phyloP scores from a whole-genome alignment of 306 rosid species.

The Oemleria cerasiformis region DNA sequence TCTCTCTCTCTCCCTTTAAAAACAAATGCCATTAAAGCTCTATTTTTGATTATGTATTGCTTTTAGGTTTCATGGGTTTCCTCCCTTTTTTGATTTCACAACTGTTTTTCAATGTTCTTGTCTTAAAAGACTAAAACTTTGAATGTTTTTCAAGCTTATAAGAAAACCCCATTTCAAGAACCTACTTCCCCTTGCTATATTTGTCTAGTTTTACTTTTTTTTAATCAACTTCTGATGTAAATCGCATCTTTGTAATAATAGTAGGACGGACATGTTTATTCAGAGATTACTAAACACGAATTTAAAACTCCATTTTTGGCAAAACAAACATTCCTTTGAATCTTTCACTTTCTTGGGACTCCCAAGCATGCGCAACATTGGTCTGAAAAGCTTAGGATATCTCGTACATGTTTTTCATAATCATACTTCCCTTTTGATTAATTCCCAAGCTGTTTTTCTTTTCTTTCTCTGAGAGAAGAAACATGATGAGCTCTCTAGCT shows the following conservation, averaged over 20 bases:
- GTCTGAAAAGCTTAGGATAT: conserved; percentile 31
- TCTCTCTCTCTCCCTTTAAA: neutral
- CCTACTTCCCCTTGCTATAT: neutral
- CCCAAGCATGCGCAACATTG: conserved; percentile 61
- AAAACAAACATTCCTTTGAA: conserved; percentile 17
- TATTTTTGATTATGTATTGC: neutral
- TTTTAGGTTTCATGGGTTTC: neutral
- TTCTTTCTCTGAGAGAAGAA: neutral
- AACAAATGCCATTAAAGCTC: neutral
- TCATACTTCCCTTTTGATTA: neutral
- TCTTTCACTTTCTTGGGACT: conserved; percentile 61
- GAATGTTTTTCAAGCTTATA: neutral
- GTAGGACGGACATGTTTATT: conserved; percentile 8
- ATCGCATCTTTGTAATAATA: too few species aligned
- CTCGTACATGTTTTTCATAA: neutral
- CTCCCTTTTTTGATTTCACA: neutral
- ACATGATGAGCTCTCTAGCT: conserved; percentile 10
- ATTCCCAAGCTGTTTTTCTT: neutral
- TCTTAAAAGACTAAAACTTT: neutral
- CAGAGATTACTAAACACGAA: conserved; percentile 10
- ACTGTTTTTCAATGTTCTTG: neutral
- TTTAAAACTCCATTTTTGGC: conserved; percentile 20
- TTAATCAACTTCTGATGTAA: too few species aligned
- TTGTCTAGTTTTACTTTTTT: neutral
- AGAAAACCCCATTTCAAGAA: neutral